Percentiles rank a stretch among this genome's conserved stretches.
Conservation (phyloP, 208 protist genomes). For the Leishmania tropica region DNA sequence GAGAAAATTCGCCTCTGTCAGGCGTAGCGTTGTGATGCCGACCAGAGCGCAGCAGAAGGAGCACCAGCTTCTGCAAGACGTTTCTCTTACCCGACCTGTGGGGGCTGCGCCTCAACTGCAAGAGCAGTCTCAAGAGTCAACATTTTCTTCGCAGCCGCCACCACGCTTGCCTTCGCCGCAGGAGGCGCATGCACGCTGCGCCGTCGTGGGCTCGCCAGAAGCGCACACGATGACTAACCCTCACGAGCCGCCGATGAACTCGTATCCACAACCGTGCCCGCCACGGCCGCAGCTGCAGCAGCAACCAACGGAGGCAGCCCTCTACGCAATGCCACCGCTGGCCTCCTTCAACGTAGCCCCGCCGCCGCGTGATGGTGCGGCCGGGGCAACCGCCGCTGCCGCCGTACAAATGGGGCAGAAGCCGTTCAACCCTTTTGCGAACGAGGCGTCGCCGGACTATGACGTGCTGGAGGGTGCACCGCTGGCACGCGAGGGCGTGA, state of each 20-base stretch:
- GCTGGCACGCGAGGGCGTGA: background rate
- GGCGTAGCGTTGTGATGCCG: background rate
- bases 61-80: background rate
- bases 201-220: background rate
- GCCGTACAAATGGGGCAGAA: background rate
- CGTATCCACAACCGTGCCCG: background rate
- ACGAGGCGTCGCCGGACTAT: background rate
- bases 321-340: background rate
- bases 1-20: constrained; percentile 21
- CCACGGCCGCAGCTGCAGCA: background rate
- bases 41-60: background rate
- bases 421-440: background rate
- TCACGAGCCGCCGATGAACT: background rate
- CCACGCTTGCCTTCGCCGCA: background rate
- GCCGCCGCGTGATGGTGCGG: background rate
- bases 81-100: background rate
- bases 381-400: background rate
- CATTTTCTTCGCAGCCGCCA: background rate
- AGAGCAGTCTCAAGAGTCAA: background rate
- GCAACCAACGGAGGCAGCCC: background rate
- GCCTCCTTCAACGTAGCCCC: background rate
- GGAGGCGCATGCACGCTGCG: background rate
- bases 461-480: background rate
- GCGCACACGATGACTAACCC: background rate
- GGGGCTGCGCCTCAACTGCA: background rate